These are phyloP conservation scores for Penicillium odoratum DNA, from an alignment of 495 filamentous ascomycete genomes.

Conservation along the genomic window DNA sequence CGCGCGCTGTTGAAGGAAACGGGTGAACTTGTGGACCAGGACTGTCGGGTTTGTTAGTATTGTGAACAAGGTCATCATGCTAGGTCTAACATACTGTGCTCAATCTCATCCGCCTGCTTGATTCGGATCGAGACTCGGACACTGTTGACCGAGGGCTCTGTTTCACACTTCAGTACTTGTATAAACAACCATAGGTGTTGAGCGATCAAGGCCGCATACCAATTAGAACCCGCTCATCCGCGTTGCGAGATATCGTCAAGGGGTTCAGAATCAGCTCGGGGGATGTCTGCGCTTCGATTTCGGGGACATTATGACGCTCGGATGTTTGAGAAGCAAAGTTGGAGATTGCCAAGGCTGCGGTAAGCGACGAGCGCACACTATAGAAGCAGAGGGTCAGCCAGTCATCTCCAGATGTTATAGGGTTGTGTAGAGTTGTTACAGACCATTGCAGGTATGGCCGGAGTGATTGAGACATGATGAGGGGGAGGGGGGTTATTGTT, in stretches of 20 bases:
- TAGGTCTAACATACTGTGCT: conserved; percentile 62
- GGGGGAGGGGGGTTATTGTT: conserved; percentile 30
- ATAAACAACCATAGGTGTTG: not conserved
- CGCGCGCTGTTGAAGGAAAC: conserved; percentile 92
- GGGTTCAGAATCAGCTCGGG: conserved; percentile 96
- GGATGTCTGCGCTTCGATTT: conserved; percentile 88
- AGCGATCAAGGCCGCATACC: conserved; percentile 2
- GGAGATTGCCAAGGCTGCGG: conserved; percentile 88
- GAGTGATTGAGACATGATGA: conserved; percentile 83
- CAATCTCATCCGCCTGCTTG: conserved; percentile 99
- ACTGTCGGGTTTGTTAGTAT: conserved; percentile 4
- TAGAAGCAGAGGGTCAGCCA: conserved; percentile 1
- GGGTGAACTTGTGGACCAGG: conserved; percentile 94
- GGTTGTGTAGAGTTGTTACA: not conserved
- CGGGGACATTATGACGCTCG: conserved; percentile 93
- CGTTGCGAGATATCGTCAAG: conserved; percentile 68
- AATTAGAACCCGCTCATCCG: conserved; percentile 86
- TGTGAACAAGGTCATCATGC: not conserved
- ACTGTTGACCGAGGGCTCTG: conserved; percentile 91
- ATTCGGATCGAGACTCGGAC: conserved; percentile 96
- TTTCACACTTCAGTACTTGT: not conserved
- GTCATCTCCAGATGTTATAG: not conserved
- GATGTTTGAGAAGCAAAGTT: conserved; percentile 97
- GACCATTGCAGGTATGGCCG: conserved; percentile 85
- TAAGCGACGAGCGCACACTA: conserved; percentile 91